Base-by-base conservation (phyloP, 2,329 filamentous ascomycete species). In the Bertia moriformis region DNA sequence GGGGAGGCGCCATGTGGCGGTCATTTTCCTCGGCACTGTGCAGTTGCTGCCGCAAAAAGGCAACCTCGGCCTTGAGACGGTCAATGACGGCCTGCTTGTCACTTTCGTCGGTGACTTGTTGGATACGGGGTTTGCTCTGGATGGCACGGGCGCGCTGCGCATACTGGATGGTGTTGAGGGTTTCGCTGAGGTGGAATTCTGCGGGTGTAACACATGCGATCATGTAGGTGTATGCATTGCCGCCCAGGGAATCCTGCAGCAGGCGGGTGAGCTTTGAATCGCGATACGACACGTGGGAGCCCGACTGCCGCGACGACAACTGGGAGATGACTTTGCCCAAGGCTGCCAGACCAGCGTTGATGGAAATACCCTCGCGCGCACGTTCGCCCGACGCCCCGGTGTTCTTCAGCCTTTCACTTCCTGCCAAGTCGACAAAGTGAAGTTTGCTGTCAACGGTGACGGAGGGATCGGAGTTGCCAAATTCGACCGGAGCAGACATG, bases 211-310 rank as follows among this genome's bases (percentile, higher is more conserved):
- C 88, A 60, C 91, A 98, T 5, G 91, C 91, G 61, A 98, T 91
- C 91, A 98, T 96, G 62, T 96, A 98, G 1, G 91, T 98, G 54
- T 95, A 93, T 24, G 91, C 91, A 55, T 93, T 96, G 3, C 91
- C 91, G 41, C 91, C 91, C 4, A 98, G 69, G 0, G 91, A 98
- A 59, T 98, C 91, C 65, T 98, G 91, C 14, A 98, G 73, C 18
- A 98, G 69, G 43, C 91, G 81, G 10, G 91, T 98, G 49, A 98
- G 76, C 56, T 87, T 88, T n/a, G 91, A 96, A 61, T 98, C 91
- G 46, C 91, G 85, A 57, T 98, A 98, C 2, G 91, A 98, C 41
- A 98, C 88, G 59, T 96, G 87, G 3, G 86, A 81, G 37, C 86
- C 87, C 35, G 83, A 65, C 47, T 87, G 79, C 43, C 88, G 83